Conservation (phyloP, 2,329 filamentous ascomycete genomes). For the Balansia obtecta region DNA sequence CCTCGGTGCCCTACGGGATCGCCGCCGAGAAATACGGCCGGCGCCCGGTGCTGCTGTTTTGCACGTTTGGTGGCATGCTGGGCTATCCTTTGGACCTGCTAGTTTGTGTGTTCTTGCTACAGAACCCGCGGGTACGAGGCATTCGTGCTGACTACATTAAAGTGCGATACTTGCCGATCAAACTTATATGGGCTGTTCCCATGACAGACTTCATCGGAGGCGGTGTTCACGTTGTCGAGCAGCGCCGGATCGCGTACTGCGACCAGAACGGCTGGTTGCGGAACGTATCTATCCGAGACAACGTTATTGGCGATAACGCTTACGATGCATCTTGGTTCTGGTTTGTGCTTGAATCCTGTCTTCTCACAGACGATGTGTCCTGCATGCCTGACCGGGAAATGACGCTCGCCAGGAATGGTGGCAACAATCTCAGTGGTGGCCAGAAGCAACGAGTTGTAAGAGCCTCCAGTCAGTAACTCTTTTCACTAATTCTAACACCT, state of each 20-base stretch:
- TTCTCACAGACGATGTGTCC: constrained; percentile 33
- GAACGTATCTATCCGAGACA: constrained; percentile 7
- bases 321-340: neutral
- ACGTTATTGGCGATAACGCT: constrained; percentile 4
- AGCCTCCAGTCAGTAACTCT: too few species aligned
- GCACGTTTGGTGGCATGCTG: neutral
- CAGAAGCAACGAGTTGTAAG: constrained; percentile 12
- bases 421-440: constrained; percentile 24
- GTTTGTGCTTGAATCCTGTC: constrained; percentile 15
- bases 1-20: neutral
- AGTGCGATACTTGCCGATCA: neutral
- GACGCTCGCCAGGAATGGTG: constrained; percentile 22
- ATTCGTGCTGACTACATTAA: neutral
- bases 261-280: constrained; percentile 7
- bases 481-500: too few species aligned
- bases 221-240: neutral
- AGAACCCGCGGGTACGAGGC: too few species aligned
- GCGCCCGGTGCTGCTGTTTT: neutral
- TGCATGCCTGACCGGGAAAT: constrained; percentile 18
- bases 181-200: neutral
- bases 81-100: neutral
- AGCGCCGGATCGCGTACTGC: constrained; percentile 7
- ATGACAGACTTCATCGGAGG: neutral
- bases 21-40: constrained; percentile 1
- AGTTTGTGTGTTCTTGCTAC: too few species aligned